Evolutionary conservation across 2,329 filamentous ascomycete genomes (phyloP).

Genomic region (Colletotrichum sp.): DNA sequence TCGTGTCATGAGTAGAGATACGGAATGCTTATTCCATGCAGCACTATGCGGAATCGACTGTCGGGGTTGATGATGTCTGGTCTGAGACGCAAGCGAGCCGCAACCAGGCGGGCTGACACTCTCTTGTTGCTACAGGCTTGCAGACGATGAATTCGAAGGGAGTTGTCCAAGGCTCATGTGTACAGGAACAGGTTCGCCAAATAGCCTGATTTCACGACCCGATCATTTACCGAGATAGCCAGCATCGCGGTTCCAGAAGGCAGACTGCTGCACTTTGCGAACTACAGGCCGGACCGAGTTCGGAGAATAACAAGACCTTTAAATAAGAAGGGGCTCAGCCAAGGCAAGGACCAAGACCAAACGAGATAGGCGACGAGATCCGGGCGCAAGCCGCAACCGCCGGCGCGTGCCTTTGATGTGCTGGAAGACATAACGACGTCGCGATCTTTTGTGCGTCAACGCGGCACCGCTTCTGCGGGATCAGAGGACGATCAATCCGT

Average conservation of each 20-base stretch:
- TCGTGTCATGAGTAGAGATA: not conserved
- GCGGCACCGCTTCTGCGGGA: not conserved
- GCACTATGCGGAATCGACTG: not conserved
- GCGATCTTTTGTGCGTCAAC: not conserved
- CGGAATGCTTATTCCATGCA: not conserved
- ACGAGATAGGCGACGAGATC: constrained; percentile 8
- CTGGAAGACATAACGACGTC: not conserved
- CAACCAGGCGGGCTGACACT: not conserved
- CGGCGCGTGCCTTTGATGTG: not conserved
- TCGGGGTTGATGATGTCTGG: not conserved
- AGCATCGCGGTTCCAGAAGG: not conserved
- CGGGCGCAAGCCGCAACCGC: constrained; percentile 9
- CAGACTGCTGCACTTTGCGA: not conserved
- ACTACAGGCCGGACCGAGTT: not conserved
- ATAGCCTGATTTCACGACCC: not conserved
- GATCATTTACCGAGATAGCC: not conserved
- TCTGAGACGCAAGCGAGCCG: not conserved
- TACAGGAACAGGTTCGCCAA: not conserved
- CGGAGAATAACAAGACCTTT: not conserved
- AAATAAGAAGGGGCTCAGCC: not conserved
- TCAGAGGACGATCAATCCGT: not conserved
- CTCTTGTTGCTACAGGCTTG: not conserved
- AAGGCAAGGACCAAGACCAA: not conserved
- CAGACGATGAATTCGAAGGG: not conserved
- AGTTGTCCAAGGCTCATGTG: not conserved